A percentile compares a stretch with the other conserved stretches of the same genome.
phyloP scores from a whole-genome alignment of 352 stramenopile genomes.

The Aphanomyces cochlioides region DNA sequence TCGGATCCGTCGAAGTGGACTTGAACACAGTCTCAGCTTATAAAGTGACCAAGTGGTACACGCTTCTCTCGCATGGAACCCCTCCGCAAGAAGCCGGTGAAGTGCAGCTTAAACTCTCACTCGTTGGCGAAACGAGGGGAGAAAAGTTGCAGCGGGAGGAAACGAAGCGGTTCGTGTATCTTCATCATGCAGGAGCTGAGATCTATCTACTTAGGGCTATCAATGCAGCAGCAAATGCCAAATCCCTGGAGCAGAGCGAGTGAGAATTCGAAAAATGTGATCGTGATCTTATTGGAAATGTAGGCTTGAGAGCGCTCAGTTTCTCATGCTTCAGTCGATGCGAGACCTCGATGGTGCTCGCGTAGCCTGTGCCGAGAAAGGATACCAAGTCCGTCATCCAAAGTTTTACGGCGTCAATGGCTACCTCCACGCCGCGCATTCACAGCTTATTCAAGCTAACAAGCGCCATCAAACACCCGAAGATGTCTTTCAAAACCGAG shows the following conservation, averaged over 20 bases:
- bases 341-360: constrained; percentile 66
- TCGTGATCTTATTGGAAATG: too few relatives aligned
- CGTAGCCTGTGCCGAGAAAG: constrained; percentile 56
- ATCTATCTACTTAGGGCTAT: constrained; percentile 6
- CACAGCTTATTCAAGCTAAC: constrained; percentile 55
- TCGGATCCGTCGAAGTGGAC: constrained; percentile 47
- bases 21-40: constrained; percentile 51
- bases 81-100: constrained; percentile 46
- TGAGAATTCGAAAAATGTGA: constrained; percentile 29
- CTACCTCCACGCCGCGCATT: constrained; percentile 66
- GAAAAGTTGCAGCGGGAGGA: constrained; percentile 64
- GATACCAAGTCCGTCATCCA: constrained; percentile 57
- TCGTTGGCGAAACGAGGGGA: constrained; percentile 58
- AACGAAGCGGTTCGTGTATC: constrained; percentile 24
- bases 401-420: constrained; percentile 80
- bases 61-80: constrained; percentile 29
- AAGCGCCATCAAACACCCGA: constrained; percentile 51
- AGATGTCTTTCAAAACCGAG: constrained; percentile 52
- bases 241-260: constrained; percentile 54
- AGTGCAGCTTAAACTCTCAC: constrained; percentile 49
- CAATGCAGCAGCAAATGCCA: constrained; percentile 32
- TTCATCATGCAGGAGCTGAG: neutral
- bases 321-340: constrained; percentile 54
- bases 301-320: constrained; percentile 58
- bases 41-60: constrained; percentile 46